Base-by-base conservation (phyloP, 1,284 basidiomycete species). In the Leccinum pachyderme region DNA sequence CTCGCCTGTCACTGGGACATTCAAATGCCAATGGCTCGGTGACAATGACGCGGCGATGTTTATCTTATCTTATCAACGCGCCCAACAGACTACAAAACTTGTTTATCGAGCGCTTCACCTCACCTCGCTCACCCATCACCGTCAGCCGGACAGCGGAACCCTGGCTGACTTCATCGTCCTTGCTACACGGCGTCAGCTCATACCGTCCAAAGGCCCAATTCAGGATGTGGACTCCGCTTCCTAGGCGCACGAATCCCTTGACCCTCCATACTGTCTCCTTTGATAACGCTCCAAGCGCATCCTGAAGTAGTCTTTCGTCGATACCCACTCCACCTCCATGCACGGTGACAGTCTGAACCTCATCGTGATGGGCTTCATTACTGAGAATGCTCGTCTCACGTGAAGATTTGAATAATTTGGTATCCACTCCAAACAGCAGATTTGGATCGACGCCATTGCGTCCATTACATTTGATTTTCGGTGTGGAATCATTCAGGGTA, bases 191-290 rank as follows among this genome's bases (percentile, higher is more conserved):
- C 4, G 79, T 86, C 47, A 95, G 74, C 33, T 93, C 91, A 67
- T 82, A 85, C 49, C 92, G 80, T 18, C 91, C 91, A 72, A 95
- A 96, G 5, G 93, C 93, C 89, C 91, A 96, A 69, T 96, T 96
- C 58, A 95, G 68, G 58, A 95, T 90, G 62, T 80, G 70, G 44
- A 76, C 70, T 24, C 76, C 77, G 18, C 68, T 70, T 11, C 66
- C 65, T n/a, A 90, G 68, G 33, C 78, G 78, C 27, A 93, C 78
- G 63, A 93, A 91, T 12, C 93, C 92, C 67, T 95, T 95, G 39
- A 91, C 83, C 45, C 90, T 75, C 83, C 88, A 93, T 7, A 90
- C 73, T 4, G 74, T 74, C 65, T 89, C 88, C 59, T 85, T 87
- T 11, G 84, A 80, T 7, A 95, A 70, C 25, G 70, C 68, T 1